Evolutionary conservation across 371 early-diverging fungal species (phyloP).

Genomic region (Smittium mucronatum): DNA sequence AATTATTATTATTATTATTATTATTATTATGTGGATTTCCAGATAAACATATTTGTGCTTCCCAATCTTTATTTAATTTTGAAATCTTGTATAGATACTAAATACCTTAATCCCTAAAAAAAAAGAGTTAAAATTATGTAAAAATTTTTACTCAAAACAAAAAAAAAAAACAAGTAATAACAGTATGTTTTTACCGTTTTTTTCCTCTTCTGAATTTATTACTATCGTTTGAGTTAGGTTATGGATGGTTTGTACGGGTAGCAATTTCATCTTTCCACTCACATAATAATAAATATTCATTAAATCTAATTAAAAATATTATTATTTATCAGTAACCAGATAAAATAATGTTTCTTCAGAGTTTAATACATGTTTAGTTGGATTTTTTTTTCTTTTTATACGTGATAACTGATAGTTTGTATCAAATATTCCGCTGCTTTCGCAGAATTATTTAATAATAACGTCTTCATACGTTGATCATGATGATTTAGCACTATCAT

Average conservation of each 20-base stretch:
- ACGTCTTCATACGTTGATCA: not conserved
- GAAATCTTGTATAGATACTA: not conserved
- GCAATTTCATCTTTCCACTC: not conserved
- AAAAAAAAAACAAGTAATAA: not conserved
- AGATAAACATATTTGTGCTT: not conserved
- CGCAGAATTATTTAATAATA: not conserved
- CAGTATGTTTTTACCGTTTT: not conserved
- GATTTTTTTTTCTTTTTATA: not conserved
- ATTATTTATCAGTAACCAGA: not conserved
- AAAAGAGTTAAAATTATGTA: not conserved
- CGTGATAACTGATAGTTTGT: not conserved
- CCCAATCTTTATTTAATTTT: not conserved
- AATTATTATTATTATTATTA: not conserved
- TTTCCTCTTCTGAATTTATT: not conserved
- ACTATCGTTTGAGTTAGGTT: not conserved
- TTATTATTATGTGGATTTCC: not conserved
- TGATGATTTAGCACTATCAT: not conserved
- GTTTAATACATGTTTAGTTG: not conserved
- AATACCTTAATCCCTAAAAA: not conserved
- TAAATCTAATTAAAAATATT: not conserved
- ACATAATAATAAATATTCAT: not conserved
- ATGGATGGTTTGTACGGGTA: not conserved
- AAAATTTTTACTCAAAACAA: not conserved
- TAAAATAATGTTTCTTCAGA: not conserved
- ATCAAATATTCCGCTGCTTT: not conserved